Evolutionary conservation across 306 rosid species (phyloP).

Genomic region (Malus domestica): ASM211411v1 NC_041799.1:17558501-17559000

Average conservation of each 20-base stretch:
- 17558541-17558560: no score
- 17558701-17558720: background rate
- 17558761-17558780: conserved; percentile 64
- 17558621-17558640: no score
- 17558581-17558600: no score
- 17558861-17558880: conserved; percentile 65
- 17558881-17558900: conserved; percentile 68
- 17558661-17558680: no score
- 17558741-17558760: conserved; percentile 42
- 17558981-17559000: conserved; percentile 66
- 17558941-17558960: conserved; percentile 50
- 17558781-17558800: conserved; percentile 83
- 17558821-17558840: conserved; percentile 63
- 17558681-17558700: no score
- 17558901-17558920: conserved; percentile 51
- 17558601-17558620: no score
- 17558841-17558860: conserved; percentile 63
- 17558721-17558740: background rate
- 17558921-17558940: conserved; percentile 57
- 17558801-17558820: conserved; percentile 74
- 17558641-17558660: no score
- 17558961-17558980: conserved; percentile 63
- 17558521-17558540: no score
- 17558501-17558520: no score
- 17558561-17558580: no score